Evolutionary conservation across 371 early-diverging fungal species (phyloP), one percentile per base, ranked within the genome.

Genomic region (Apophysomyces elegans): DNA sequence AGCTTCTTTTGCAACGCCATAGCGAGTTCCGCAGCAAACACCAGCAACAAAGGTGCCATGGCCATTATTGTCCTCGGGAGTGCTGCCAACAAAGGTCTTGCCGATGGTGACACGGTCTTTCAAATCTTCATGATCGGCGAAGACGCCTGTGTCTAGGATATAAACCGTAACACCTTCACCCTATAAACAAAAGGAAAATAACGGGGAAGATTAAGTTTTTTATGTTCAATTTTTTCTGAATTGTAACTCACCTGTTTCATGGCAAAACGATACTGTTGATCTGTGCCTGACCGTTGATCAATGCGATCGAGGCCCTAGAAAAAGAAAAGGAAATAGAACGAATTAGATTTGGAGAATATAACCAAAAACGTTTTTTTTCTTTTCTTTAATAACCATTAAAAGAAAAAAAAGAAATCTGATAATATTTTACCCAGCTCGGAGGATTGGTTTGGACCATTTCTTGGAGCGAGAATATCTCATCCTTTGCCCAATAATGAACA

Each of bases 31-130:
- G 65, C 79, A 86, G 39, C 89, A 85, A 7, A 86, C 84, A 54
- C 89, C 89, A 26, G 88, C 86, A 35, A 84, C 86, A 70, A 86
- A 88, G n/a, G 90, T 90, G 56, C 85, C 80, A 62, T 80, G 80
- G 1, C 80, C 80, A 66, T 83, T 71, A 1, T 38, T 9, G 62
- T 80, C 80, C 1, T 50, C 60, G 11, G 54, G 59, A 47, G 75
- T 71, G 9, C 37, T 37, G 8, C 74, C 71, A 11, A 75, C 72
- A 7, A 77, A 58, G 2, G 78, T 76, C 56, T 70, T 68, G 13
- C 80, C 80, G 45, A 71, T 65, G 7, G 58, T 66, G 1, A 73
- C 69, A 50, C 83, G 62, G 18, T 76, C 80, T 32, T 69, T 64
- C 32, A 82, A 68, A 50, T 82, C 83, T 18, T 61, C 59, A 57